Evolutionary conservation across 2,329 filamentous ascomycete genomes (phyloP).

Genomic region (Sclerotinia nivalis): DNA sequence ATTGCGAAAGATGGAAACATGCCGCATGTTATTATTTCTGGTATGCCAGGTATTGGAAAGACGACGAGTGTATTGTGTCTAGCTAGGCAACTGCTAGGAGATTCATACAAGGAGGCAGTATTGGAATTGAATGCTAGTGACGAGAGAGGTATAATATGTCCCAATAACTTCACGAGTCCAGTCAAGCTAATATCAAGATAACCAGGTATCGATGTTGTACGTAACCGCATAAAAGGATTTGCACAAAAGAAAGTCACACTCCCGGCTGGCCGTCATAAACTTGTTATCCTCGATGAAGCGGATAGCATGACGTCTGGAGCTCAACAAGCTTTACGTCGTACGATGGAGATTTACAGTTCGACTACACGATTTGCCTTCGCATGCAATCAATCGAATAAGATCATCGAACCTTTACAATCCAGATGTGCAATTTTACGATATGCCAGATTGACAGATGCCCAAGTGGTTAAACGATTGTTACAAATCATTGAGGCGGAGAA

Average conservation of each 20-base stretch:
- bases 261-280: slow-evolving; percentile 85
- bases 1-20: slow-evolving; percentile 99
- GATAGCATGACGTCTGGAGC: slow-evolving; percentile 98
- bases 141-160: slow-evolving; percentile 68
- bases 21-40: slow-evolving; percentile 99
- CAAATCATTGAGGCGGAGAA: slow-evolving; percentile 93
- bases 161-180: neutral
- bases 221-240: slow-evolving; percentile 97
- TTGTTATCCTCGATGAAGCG: slow-evolving; percentile 96
- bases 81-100: slow-evolving; percentile 85
- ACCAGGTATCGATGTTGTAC: slow-evolving; percentile 88
- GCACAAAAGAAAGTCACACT: slow-evolving; percentile 98
- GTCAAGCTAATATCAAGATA: slow-evolving; percentile 15
- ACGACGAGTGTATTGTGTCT: slow-evolving; percentile 94
- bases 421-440: slow-evolving; percentile 95
- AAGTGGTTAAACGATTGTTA: slow-evolving; percentile 85
- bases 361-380: slow-evolving; percentile 97
- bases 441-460: slow-evolving; percentile 84
- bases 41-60: slow-evolving; percentile 98
- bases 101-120: slow-evolving; percentile 96
- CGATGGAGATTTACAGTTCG: slow-evolving; percentile 98
- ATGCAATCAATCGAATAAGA: slow-evolving; percentile 98
- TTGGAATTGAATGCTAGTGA: slow-evolving; percentile 95
- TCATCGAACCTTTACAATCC: slow-evolving; percentile 98
- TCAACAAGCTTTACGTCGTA: slow-evolving; percentile 89